Evolutionary conservation across 768 basidiomycete species (phyloP).

Genomic region (Leccinum olivaceopallidum): DNA sequence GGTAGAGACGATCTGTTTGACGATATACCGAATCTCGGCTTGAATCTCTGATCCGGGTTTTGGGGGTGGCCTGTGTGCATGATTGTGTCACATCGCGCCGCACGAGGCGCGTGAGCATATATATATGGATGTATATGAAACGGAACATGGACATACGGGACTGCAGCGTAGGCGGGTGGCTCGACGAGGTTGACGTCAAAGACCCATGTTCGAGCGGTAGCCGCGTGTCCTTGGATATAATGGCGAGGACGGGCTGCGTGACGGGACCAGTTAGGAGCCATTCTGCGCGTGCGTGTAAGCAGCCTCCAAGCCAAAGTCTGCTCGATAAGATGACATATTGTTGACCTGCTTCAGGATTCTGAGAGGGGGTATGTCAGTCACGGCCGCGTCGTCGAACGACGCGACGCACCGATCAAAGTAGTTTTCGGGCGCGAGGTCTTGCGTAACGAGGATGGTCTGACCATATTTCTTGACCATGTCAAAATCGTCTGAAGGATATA

Average conservation of each 20-base stretch:
- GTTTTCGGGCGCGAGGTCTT: no score
- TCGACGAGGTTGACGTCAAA: constrained; percentile 91
- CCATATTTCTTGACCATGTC: no score
- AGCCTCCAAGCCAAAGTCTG: not conserved
- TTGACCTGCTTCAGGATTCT: constrained; percentile 89
- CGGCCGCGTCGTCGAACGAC: no score
- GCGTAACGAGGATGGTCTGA: no score
- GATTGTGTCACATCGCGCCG: constrained; percentile 63
- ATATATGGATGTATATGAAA: not conserved
- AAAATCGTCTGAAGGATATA: no score
- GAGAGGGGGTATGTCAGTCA: no score
- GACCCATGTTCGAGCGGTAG: constrained; percentile 94
- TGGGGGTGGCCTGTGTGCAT: constrained; percentile 43
- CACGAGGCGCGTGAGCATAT: constrained; percentile 30
- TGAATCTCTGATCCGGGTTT: constrained; percentile 91
- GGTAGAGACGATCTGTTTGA: constrained; percentile 97
- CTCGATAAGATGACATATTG: constrained; percentile 53
- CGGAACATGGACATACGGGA: constrained; percentile 44
- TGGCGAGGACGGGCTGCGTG: constrained; percentile 91
- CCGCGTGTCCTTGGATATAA: constrained; percentile 92
- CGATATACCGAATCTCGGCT: constrained; percentile 94
- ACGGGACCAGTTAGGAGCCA: constrained; percentile 94
- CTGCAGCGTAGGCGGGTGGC: constrained; percentile 48
- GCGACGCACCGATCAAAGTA: no score
- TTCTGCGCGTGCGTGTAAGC: constrained; percentile 45